Evolutionary conservation across 1,284 basidiomycete genomes (phyloP), one percentile per base, ranked within the genome.

Genomic region (Microbotryum violaceum): DNA sequence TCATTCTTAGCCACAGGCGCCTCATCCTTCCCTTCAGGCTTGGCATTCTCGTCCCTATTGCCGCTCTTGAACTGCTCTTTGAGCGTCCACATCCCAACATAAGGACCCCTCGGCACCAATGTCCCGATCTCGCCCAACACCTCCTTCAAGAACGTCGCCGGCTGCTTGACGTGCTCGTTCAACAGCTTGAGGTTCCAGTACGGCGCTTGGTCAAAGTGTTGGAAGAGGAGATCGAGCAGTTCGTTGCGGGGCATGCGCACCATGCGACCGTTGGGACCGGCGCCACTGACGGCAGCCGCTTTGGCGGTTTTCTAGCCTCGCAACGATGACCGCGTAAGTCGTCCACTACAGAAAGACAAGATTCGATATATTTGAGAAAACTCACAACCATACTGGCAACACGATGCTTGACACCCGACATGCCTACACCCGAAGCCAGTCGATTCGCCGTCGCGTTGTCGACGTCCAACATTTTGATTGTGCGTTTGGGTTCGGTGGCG

Each of bases 111-210:
- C 60, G 85, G 85, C 74, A 92, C 85, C 53, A 91, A 79, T 63
- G 82, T 83, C 2, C 89, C 92, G 53, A 97, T 86, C 66, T 90
- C 87, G 49, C 78, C 79, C 54, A 97, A 77, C 1, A 90, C 85
- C 70, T 97, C 91, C 70, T 91, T 89, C 61, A 97, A 82, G 75
- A 91, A 97, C 18, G 81, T 84, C 74, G 94, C 89, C 1, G 93
- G 93, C 76, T 97, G 93, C 73, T 92, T 86, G 0, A 88, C 89
- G 58, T 83, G 84, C 65, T 87, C 84, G 52, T 89, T 82, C 56
- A 67, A 62, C 0, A 56, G 80, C 66, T 87, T 86, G 74, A 96
- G 85, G 63, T 84, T 80, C 91, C 91, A 97, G 66, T 85, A 85
- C 45, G 87, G 83, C 62, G 83, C 82, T 58, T 89, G 83, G 61